These are phyloP conservation scores for Geotrichum australiense DNA, from an alignment of 1,139 yeast species.

Conservation along the genomic window DNA sequence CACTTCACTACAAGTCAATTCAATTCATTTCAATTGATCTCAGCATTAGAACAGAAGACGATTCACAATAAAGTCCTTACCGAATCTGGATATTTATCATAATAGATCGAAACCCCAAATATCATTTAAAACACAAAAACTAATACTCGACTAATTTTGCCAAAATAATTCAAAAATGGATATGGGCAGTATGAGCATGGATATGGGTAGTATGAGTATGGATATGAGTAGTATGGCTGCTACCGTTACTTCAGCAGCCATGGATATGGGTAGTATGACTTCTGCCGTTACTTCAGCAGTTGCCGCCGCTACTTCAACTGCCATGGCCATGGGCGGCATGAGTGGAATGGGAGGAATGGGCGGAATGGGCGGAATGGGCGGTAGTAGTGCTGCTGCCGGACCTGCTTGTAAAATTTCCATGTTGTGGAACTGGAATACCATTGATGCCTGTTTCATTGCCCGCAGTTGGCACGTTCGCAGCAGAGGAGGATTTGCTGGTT, in stretches of 20 bases:
- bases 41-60: no score
- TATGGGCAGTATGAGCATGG: not conserved
- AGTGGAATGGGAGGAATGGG: slow-evolving; percentile 9
- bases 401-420: slow-evolving; percentile 3
- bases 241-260: slow-evolving; percentile 4
- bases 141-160: no score
- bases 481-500: slow-evolving; percentile 58
- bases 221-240: slow-evolving; percentile 7
- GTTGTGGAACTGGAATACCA: slow-evolving; percentile 55
- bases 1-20: no score
- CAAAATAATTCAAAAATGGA: no score
- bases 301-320: slow-evolving; percentile 9
- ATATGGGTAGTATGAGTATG: slow-evolving; percentile 11
- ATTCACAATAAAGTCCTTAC: no score
- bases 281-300: slow-evolving; percentile 13
- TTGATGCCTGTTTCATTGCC: slow-evolving; percentile 57
- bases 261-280: slow-evolving; percentile 16
- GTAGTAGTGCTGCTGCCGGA: slow-evolving; percentile 12
- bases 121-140: no score
- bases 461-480: slow-evolving; percentile 56
- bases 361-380: slow-evolving; percentile 16
- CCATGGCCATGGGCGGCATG: slow-evolving; percentile 6
- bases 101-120: no score
- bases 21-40: no score
- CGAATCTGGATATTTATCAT: no score